Percentiles rank a stretch among this genome's conserved stretches.
These are phyloP conservation scores for Exophiala alcalophila DNA, from an alignment of 2,329 filamentous ascomycete species.

Conservation along the genomic window DNA sequence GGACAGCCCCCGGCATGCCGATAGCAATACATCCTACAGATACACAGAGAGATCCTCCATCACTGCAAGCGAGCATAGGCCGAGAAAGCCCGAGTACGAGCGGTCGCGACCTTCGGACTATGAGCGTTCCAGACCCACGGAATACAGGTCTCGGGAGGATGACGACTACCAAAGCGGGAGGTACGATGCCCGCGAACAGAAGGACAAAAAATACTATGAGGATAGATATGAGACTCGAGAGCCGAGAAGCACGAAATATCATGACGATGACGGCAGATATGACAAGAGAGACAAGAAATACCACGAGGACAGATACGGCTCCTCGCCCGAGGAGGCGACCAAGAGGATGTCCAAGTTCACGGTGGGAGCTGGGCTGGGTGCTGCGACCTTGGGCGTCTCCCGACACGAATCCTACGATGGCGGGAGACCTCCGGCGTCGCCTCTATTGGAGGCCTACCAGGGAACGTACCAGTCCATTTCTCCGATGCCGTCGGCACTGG, in stretches of 20 bases:
- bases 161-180: conserved; percentile 21
- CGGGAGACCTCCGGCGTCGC: conserved; percentile 67
- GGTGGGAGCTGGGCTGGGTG: conserved; percentile 37
- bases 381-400: conserved; percentile 38
- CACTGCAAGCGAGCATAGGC: conserved; percentile 16
- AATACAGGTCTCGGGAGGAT: conserved; percentile 24
- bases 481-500: conserved; percentile 81
- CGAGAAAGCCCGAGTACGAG: conserved; percentile 18
- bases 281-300: conserved; percentile 17
- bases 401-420: conserved; percentile 33
- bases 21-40: conserved; percentile 38
- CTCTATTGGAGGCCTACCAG: conserved; percentile 84
- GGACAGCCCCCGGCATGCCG: too few relatives aligned
- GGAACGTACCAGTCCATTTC: conserved; percentile 94
- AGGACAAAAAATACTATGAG: conserved; percentile 23
- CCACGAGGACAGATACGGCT: conserved; percentile 17
- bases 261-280: conserved; percentile 15
- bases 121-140: conserved; percentile 7
- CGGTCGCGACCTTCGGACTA: conserved; percentile 18
- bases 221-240: conserved; percentile 11
- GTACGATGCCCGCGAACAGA: conserved; percentile 22
- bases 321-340: conserved; percentile 22
- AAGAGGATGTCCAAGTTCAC: conserved; percentile 32
- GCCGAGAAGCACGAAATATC: conserved; percentile 10
- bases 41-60: conserved; percentile 30